Evolutionary conservation across 1,139 yeast genomes (phyloP).

Genomic region (Geotrichum reessii): DNA sequence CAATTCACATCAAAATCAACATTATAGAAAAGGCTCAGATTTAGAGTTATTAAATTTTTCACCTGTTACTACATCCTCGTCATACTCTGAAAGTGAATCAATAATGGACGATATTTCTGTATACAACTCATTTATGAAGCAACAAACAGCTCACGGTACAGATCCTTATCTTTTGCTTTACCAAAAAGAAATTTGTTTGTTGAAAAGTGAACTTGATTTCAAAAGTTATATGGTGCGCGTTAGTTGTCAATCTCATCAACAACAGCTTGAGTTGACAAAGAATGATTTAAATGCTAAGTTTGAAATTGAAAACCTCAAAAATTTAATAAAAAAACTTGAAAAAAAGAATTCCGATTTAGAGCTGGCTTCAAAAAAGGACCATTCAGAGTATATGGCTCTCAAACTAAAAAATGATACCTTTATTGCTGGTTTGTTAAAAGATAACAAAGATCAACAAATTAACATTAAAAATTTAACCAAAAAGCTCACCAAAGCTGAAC

Average conservation of each 20-base stretch:
- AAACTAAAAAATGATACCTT: not conserved
- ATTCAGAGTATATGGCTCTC: not conserved
- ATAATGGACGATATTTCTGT: not conserved
- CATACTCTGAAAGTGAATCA: not conserved
- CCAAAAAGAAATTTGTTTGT: constrained; percentile 52
- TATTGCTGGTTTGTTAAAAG: not conserved
- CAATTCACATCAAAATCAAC: constrained; percentile 16
- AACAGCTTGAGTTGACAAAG: not conserved
- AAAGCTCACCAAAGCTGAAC: not conserved
- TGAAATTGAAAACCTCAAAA: not conserved
- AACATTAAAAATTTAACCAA: not conserved
- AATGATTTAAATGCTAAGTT: not conserved
- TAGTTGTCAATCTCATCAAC: constrained; percentile 26
- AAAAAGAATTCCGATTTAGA: not conserved
- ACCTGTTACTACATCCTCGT: not conserved
- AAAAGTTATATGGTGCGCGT: constrained; percentile 50
- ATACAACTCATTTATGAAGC: not conserved
- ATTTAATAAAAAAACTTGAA: not conserved
- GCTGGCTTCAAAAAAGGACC: not conserved
- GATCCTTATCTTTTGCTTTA: constrained; percentile 40
- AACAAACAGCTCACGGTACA: constrained; percentile 10
- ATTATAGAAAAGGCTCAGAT: constrained; percentile 8
- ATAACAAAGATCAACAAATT: not conserved
- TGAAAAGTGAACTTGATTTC: constrained; percentile 60
- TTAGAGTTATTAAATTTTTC: constrained; percentile 6